Conservation (phyloP, 1,284 basidiomycete species). For the Schizophyllum amplum region DNA sequence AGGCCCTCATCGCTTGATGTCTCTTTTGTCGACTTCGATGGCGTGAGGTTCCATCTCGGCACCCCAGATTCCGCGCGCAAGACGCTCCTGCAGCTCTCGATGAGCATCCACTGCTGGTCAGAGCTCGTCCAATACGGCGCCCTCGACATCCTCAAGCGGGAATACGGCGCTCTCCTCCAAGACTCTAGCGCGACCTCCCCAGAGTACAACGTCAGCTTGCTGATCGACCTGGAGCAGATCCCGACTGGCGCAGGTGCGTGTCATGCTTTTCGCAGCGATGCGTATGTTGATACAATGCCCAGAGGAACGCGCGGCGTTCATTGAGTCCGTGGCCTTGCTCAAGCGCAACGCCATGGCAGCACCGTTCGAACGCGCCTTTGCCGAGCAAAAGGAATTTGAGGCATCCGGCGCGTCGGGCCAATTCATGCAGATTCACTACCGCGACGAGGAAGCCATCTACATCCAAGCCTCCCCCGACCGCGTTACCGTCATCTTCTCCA, state of each 20-base stretch:
- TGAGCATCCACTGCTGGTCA: conserved; percentile 97
- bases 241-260: conserved; percentile 72
- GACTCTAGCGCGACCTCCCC: conserved; percentile 48
- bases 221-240: conserved; percentile 81
- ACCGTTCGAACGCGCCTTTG: conserved; percentile 89
- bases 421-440: conserved; percentile 90
- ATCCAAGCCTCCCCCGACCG: conserved; percentile 90
- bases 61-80: conserved; percentile 68
- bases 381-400: conserved; percentile 79
- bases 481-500: conserved; percentile 97
- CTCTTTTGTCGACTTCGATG: conserved; percentile 96
- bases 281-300: conserved; percentile 6
- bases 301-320: conserved; percentile 77
- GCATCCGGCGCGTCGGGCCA: conserved; percentile 81
- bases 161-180: conserved; percentile 75
- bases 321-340: conserved; percentile 78
- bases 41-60: conserved; percentile 90
- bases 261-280: conserved; percentile 15
- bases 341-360: conserved; percentile 95
- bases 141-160: conserved; percentile 69
- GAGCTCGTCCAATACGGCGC: conserved; percentile 90
- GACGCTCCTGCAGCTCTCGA: conserved; percentile 79
- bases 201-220: conserved; percentile 86
- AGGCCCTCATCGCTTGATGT: conserved; percentile 91
- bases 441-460: conserved; percentile 96